Base-by-base conservation (phyloP, 768 basidiomycete genomes). In the Suillus spraguei region DNA sequence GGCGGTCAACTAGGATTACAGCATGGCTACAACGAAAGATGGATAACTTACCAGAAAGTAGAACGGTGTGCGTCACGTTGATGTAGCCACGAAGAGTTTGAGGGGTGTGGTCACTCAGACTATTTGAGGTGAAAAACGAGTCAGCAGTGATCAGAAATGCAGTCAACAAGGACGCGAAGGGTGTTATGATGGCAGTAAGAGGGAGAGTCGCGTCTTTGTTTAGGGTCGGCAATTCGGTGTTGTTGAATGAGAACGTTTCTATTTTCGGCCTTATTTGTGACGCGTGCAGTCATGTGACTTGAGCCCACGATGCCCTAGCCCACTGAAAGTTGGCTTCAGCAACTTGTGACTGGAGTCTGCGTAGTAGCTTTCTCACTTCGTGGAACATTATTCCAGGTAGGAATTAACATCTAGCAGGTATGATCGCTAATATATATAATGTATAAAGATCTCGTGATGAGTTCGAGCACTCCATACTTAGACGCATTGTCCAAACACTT, bases 201-300 rank as follows among this genome's bases (percentile, higher is more conserved):
- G 64, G 65, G 44, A 56, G 69, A 69, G 66, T 63, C 74, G 71
- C 71, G 73, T 76, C 75, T 60, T 63, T 28, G 63, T 75, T 75
- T 75, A 74, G 75, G 75, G 75, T 72, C 65, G 74, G 75, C 60
- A 54, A 63, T 68, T 76, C 68, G 68, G 69, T 63, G 63, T 56
- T 56, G 55, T 75, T 74, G 70, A 71, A 66, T 65, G 63, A 22
- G 24, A 55, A 55, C 14, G 36, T 39, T 55, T 22, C 55, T 39
- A 56, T 39, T 38, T 56, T 56, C 38, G 54, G 54, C 8, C 22
- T 38, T 17, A 17, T 50, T 50, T 50, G n/a, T 28, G 61, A 74
- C 73, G 73, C 73, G 72, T 69, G 66, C 13, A 7, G 2, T 72
- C 72, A 73, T 67, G 72, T 73, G 70, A 60, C 52, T 3, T 33